Evolutionary conservation across 2,329 filamentous ascomycete species (phyloP).

Genomic region (Aspergillus fumigatiaffinis): DNA sequence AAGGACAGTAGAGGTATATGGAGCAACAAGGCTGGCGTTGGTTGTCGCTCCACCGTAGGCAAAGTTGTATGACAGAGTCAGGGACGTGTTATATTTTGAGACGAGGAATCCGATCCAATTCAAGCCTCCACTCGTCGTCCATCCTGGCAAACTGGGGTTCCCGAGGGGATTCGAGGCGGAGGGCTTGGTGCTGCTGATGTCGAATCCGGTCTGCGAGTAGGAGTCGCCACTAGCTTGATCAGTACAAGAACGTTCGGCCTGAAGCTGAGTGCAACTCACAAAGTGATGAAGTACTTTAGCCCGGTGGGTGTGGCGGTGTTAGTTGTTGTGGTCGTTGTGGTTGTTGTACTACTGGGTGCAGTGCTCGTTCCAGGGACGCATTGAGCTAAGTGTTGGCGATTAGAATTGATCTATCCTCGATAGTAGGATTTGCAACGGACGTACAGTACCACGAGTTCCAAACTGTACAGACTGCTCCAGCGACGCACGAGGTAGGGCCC

Average conservation of each 20-base stretch:
- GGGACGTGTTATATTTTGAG: conserved; percentile 3
- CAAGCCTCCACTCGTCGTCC: conserved; percentile 5
- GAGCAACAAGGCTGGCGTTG: conserved; percentile 6
- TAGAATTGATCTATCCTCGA: neutral
- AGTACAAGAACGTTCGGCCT: neutral
- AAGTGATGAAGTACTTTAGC: neutral
- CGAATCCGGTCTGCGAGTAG: conserved; percentile 8
- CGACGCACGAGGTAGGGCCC: neutral
- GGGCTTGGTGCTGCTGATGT: conserved; percentile 6
- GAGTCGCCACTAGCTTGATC: conserved; percentile 2
- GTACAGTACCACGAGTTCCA: neutral
- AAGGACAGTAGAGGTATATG: conserved; percentile 1
- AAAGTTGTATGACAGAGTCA: conserved; percentile 8
- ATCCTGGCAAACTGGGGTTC: conserved; percentile 9
- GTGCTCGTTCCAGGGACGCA: neutral
- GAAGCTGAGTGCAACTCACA: neutral
- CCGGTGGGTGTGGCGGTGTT: neutral
- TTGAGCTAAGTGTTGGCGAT: neutral
- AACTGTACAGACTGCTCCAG: neutral
- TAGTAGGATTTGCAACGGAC: neutral
- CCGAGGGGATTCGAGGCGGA: conserved; percentile 10
- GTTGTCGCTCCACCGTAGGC: conserved; percentile 9
- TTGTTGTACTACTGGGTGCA: too few relatives aligned
- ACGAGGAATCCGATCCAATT: conserved; percentile 9
- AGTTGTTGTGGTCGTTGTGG: neutral